Evolutionary conservation across 306 rosid species (phyloP), one percentile per base, ranked within the genome.

Genomic region (Prosopis cineraria): DNA sequence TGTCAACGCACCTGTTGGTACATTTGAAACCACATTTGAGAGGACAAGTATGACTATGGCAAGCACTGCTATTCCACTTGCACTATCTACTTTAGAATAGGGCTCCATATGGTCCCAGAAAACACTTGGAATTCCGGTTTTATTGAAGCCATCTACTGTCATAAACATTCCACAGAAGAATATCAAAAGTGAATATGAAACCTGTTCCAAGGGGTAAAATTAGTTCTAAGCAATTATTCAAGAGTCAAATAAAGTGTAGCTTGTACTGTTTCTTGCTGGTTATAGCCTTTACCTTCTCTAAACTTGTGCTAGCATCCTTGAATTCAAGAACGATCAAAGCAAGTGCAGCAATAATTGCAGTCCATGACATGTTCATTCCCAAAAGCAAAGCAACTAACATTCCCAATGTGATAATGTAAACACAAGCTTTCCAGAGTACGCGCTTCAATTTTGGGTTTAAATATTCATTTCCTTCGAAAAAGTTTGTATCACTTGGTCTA

Each of bases 81-180:
- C 66, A 66, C 27, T 86, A 71, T 96, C 83, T 27, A 90, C 90
- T 44, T 79, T 68, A 2, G 97, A 90, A 85, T 84, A 78, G 7
- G 96, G 98, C 81, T 81, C 93, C 91, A 95, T 86, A 10, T 87
- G 74, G 17, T 90, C 91, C 99, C 99, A 95, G 1, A 93, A 29
- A 31, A 93, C 74, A 80, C 91, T 87, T 71, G 98, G 99, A 60
- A 93, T 87, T 70, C 97, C 98, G 27, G 98, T 95, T 85, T 81
- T 88, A 70, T 93, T 90, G 82, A 95, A 93, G 14, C 99, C 99
- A 16, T 85, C 93, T 39, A 96, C 98, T 12, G 97, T 90, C 78
- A 96, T 88, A 64, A 96, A 93, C 99, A 96, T 93, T 73, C 97
- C 99, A 71, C 99, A 91, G 74, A 96, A 93, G 91, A 96, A 96